Evolutionary conservation across 176 grass and related monocot species (phyloP), one percentile per base, ranked within the genome.

Genomic region (Triticum turgidum): DNA sequence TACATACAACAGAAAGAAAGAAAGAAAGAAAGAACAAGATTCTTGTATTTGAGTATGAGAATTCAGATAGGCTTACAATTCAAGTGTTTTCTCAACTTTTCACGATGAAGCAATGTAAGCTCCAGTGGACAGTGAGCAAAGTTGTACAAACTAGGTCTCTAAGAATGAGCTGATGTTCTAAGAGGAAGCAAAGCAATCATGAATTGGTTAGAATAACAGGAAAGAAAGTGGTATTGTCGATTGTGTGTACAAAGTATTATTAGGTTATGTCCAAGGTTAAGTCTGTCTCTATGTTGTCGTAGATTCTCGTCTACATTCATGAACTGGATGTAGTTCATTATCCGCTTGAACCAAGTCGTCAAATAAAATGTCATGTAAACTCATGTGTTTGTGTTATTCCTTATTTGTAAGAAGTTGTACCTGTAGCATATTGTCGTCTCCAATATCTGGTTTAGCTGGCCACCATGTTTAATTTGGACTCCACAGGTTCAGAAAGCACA

Each of bases 151-250:
- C 18, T 80, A 86, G 35, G 47, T 80, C 85, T 38, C 39, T 62
- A 54, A n/a, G 81, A 69, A 45, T 69, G 64, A 82, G 13, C 47
- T 18, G 73, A 39, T 47, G 77, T 49, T 80, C 67, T 84, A 84
- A 76, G 72, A 69, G 49, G 38, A 84, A 84, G 69, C 82, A 77
- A 84, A 69, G 52, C 13, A 54, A 81, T 85, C 76, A 70, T 85
- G 82, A 63, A 81, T 75, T 91, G 86, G 70, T 82, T 85, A 61
- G 77, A 91, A 88, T 91, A 88, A 88, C 73, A 82, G 27, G 86
- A 88, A 49, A 22, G 32, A 76, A 84, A 69, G 10, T 5, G 82
- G 27, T 27, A 27, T 27, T 27, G 1, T 27, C 27, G 27, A 27
- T 27, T 27, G 27, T 27, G 27, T 27, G 27, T 27, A 27, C 27